Conservation (phyloP, 805 yeast species). For the Nakazawaea populi region DNA sequence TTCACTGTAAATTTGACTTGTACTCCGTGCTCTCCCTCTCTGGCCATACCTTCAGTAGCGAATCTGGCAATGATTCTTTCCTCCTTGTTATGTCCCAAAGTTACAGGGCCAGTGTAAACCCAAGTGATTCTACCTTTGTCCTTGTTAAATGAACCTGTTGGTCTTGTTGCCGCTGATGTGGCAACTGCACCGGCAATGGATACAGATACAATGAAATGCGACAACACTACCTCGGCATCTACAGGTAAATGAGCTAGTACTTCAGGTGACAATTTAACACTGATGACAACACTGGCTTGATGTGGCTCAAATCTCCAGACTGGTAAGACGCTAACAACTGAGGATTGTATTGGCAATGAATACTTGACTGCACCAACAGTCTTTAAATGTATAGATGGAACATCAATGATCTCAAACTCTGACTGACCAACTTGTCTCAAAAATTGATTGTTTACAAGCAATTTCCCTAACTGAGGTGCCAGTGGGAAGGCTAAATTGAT, state of each 20-base stretch:
- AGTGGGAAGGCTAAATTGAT: constrained; percentile 36
- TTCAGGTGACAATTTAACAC: constrained; percentile 50
- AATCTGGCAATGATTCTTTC: constrained; percentile 83
- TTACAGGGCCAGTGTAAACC: constrained; percentile 41
- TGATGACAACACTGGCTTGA: constrained; percentile 81
- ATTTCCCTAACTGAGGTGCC: constrained; percentile 34
- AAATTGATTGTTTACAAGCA: constrained; percentile 48
- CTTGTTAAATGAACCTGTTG: constrained; percentile 85
- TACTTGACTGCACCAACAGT: constrained; percentile 83
- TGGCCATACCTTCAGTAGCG: constrained; percentile 63
- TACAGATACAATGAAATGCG: constrained; percentile 58
- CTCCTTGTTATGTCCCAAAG: constrained; percentile 36
- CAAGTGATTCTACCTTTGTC: constrained; percentile 85
- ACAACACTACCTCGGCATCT: constrained; percentile 35
- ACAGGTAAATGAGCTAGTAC: constrained; percentile 29
- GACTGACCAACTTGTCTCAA: constrained; percentile 36
- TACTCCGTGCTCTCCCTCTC: constrained; percentile 72
- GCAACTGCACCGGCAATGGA: constrained; percentile 58
- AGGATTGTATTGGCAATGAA: constrained; percentile 34
- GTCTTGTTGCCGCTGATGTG: constrained; percentile 78
- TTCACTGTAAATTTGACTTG: constrained; percentile 56
- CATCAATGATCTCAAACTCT: constrained; percentile 36
- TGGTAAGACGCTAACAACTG: constrained; percentile 57
- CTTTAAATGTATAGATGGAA: constrained; percentile 48
- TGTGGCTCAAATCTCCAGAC: constrained; percentile 85